Base-by-base conservation (phyloP, 257 asterid genomes). In the Capsicum pubescens region DNA sequence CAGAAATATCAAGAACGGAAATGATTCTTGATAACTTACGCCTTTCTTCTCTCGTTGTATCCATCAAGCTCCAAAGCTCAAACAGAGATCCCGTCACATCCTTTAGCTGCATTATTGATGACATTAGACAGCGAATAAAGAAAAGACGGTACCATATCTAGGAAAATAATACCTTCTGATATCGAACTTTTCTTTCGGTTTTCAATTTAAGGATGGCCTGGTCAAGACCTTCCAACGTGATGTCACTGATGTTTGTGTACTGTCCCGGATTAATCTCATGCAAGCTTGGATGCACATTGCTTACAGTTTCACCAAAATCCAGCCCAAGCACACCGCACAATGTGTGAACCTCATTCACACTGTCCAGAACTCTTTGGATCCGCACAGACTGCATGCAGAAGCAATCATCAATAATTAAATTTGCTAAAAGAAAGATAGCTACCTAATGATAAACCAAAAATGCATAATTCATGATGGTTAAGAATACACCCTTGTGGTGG, bases 41-140 rank as follows among this genome's bases (percentile, higher is more conserved):
- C 86, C 86, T 93, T 85, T 94, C 99, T 84, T 91, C 95, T 83
- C 83, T 89, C 17, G 87, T 85, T 67, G 93, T 84, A 87, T 93
- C 98, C 98, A 96, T 93, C 90, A 96, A 88, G 86, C 90, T 92
- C 98, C 99, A 96, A 56, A 96, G 98, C 82, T 92, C 95, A 85
- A 71, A 91, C 48, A 96, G 93, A 52, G 95, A 90, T 19, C 90
- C 89, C 63, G 93, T 89, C 72, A 93, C 91, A 64, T 94, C 98
- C 87, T 93, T 96, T 79, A 96, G 91, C 99, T 96, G 97, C 90
- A 91, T 60, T 68, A 59, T 76, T 15, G 82, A 83, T 42, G 69
- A 64, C 72, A 85, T 85, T 85, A 89, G 84, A 77, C 82, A 80
- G 61, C 78, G 46, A 15, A 77, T 83, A 80, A 79, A 59, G 13